Evolutionary conservation across 306 rosid genomes (phyloP), one percentile per base, ranked within the genome.

Genomic region (Begonia loranthoides): DNA sequence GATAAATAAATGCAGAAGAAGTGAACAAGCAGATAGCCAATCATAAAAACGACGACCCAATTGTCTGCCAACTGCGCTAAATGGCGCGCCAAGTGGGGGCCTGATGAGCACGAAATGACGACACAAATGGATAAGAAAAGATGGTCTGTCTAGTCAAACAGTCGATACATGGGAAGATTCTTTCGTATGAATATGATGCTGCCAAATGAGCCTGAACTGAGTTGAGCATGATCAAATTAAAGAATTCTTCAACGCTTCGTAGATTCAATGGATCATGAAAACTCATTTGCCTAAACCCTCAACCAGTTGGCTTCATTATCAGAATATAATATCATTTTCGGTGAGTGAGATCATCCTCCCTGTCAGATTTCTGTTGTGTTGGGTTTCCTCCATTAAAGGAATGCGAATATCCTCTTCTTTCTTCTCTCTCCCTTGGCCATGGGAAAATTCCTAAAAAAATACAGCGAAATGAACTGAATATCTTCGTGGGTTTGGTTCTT

Each of bases 121-220:
- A 19, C 2, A 19, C 22, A 19, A 19, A 19, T 19, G 22, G 22
- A 4, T 19, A 19, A 19, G 22, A 19, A 19, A 19, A 19, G 22
- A 2, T 1, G 1, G 36, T 28, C 36, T 54, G 54, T 48, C 39
- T 9, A 16, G 76, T 55, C 55, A 66, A 55, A 68, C 62, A 50
- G 54, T 51, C 19, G 62, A 63, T 53, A 55, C 57, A 50, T 51
- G 55, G 17, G 50, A 45, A 77, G 78, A 79, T 82, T 75, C 77
- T 65, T 61, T 55, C 49, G 50, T 52, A 59, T 49, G 56, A 83
- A 47, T 52, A 59, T 49, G 56, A 83, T 55, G 79, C 61, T 65
- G 78, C 75, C 83, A 78, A 78, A 69, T 64, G 64, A 63, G 55
- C 60, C 49, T 39, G 4, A 48, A 54, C 60, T 34, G 54, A 70